phyloP scores from a whole-genome alignment of 495 filamentous ascomycete species.

The Tetracladium marchalianum region DNA sequence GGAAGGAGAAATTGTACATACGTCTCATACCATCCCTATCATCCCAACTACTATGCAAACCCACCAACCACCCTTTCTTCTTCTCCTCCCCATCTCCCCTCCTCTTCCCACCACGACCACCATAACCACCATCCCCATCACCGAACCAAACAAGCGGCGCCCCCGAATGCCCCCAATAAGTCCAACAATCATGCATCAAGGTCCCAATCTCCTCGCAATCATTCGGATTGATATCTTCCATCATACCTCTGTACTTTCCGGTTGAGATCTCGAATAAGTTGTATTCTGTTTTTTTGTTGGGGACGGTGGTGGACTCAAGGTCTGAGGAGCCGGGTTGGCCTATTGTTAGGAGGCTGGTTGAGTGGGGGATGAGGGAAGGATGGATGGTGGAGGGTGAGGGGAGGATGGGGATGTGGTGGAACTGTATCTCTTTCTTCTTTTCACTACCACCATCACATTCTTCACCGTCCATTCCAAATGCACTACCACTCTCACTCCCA shows the following conservation, averaged over 20 bases:
- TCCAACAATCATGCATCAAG: slow-evolving; percentile 36
- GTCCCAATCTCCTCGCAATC: slow-evolving; percentile 34
- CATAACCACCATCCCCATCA: slow-evolving; percentile 18
- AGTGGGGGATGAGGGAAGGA: background rate
- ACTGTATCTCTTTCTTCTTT: too few relatives aligned
- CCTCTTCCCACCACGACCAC: too few relatives aligned
- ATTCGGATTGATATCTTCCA: slow-evolving; percentile 23
- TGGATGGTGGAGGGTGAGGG: too few relatives aligned
- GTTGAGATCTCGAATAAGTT: slow-evolving; percentile 27
- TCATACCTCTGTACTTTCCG: slow-evolving; percentile 25
- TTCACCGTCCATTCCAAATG: too few relatives aligned
- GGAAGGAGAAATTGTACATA: slow-evolving; percentile 7
- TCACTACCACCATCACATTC: too few relatives aligned
- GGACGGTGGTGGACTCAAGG: slow-evolving; percentile 23
- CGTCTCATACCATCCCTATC: slow-evolving; percentile 30
- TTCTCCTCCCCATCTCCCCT: too few relatives aligned
- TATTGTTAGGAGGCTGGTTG: slow-evolving; percentile 21
- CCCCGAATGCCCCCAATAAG: slow-evolving; percentile 38
- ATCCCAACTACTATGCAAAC: slow-evolving; percentile 36
- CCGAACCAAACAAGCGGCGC: slow-evolving; percentile 23
- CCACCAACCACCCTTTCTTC: slow-evolving; percentile 17
- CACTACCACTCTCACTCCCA: too few relatives aligned
- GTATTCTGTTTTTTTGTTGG: slow-evolving; percentile 22
- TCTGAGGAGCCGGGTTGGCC: slow-evolving; percentile 31
- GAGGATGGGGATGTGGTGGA: too few relatives aligned